Evolutionary conservation across 257 asterid genomes (phyloP).

Genomic region (Solanum clarkiae): DNA sequence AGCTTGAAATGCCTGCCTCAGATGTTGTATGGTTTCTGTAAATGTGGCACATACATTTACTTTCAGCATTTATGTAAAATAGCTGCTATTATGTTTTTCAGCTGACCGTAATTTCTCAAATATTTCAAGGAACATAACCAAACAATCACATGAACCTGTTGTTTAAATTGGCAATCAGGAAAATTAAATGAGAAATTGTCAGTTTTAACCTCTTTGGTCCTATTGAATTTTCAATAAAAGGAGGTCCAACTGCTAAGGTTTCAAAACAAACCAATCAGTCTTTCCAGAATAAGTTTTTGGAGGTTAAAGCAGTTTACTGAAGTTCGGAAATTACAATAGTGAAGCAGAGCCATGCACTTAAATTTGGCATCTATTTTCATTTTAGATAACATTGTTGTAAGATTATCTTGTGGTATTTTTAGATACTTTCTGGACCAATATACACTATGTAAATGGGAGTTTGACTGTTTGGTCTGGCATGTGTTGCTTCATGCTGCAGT

Average conservation of each 20-base stretch:
- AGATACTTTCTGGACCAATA: neutral
- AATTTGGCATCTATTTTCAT: neutral
- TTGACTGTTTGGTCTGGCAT: neutral
- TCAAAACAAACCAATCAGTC: neutral
- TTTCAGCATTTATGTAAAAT: neutral
- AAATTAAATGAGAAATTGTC: neutral
- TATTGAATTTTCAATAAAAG: neutral
- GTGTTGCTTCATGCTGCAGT: slow-evolving; percentile 24
- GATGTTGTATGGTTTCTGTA: neutral
- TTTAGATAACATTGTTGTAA: neutral
- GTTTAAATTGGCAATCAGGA: neutral
- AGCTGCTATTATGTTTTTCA: neutral
- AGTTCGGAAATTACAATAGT: neutral
- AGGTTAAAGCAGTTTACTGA: neutral
- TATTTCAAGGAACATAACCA: neutral
- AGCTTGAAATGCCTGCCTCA: neutral
- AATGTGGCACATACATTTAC: neutral
- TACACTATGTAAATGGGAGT: neutral
- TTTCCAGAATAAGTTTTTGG: neutral
- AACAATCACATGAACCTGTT: neutral
- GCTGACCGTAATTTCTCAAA: neutral
- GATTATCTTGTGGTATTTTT: neutral
- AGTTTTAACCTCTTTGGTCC: neutral
- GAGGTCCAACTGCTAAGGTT: neutral
- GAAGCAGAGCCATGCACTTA: neutral